These are phyloP conservation scores for Cladophialophora exuberans DNA, from an alignment of 2,329 filamentous ascomycete genomes.

Conservation along the genomic window DNA sequence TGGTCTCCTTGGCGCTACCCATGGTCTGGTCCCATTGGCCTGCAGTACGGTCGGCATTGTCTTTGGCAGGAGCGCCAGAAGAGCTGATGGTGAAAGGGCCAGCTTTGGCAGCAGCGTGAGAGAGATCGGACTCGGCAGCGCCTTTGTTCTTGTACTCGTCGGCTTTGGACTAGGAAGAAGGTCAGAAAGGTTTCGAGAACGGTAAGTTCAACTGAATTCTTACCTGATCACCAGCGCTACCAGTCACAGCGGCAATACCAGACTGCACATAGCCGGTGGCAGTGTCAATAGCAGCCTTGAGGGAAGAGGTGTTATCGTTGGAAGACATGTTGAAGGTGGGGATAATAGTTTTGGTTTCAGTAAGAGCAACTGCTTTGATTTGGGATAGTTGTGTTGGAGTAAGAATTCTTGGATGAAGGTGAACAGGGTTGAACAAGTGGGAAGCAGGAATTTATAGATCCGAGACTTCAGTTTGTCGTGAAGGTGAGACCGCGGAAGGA, in stretches of 20 bases:
- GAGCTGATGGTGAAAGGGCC: constrained; percentile 71
- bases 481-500: constrained; percentile 1
- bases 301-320: constrained; percentile 63
- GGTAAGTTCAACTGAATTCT: constrained; percentile 15
- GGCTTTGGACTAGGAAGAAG: constrained; percentile 50
- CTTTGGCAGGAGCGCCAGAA: constrained; percentile 70
- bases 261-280: constrained; percentile 74
- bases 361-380: constrained; percentile 4
- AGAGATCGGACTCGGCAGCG: constrained; percentile 69
- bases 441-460: constrained; percentile 9
- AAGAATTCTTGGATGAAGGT: neutral
- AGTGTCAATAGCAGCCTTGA: constrained; percentile 76
- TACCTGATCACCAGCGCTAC: constrained; percentile 69
- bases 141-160: constrained; percentile 68
- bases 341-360: neutral
- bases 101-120: constrained; percentile 74
- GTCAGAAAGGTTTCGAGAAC: neutral
- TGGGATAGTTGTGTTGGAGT: neutral
- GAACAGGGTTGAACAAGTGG: neutral
- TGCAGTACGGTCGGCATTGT: constrained; percentile 70
- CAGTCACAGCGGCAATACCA: constrained; percentile 72
- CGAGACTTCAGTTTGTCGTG: neutral
- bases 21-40: constrained; percentile 85
- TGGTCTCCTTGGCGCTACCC: constrained; percentile 80
- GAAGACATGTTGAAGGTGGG: constrained; percentile 20